Evolutionary conservation across 2,329 filamentous ascomycete genomes (phyloP).

Genomic region (Cryphonectria naterciae): DNA sequence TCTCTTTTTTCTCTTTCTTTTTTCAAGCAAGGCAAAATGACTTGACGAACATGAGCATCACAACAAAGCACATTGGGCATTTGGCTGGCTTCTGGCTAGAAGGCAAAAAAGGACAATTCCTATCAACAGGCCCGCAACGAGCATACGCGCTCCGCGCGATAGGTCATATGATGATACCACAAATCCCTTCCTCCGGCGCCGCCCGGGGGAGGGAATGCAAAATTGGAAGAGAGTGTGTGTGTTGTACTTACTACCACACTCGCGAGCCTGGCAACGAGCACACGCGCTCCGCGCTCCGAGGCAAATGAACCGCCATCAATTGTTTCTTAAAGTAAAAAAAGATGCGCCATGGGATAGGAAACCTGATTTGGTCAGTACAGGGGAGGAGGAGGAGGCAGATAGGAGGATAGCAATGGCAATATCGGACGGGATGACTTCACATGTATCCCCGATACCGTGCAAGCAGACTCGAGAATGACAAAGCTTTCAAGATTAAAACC

Average conservation of each 20-base stretch:
- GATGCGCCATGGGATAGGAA: conserved; percentile 17
- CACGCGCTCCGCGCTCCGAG: conserved; percentile 30
- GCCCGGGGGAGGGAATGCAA: conserved; percentile 12
- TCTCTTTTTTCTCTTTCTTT: not conserved
- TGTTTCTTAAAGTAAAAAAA: not conserved
- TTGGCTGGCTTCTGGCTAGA: conserved; percentile 19
- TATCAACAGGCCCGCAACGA: conserved; percentile 30
- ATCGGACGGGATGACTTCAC: not conserved
- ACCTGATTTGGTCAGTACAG: conserved; percentile 6
- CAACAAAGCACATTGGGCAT: conserved; percentile 15
- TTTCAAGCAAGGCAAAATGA: conserved; percentile 3
- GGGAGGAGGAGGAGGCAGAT: not conserved
- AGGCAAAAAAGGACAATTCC: conserved; percentile 19
- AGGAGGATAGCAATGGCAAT: conserved; percentile 5
- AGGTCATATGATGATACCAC: conserved; percentile 30
- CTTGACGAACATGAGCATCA: conserved; percentile 18
- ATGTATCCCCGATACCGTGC: conserved; percentile 2
- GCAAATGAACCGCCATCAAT: conserved; percentile 25
- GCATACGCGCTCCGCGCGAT: conserved; percentile 31
- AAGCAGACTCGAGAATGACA: conserved; percentile 14
- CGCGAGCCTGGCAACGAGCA: conserved; percentile 30
- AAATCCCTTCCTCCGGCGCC: not conserved
- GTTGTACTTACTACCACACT: conserved; percentile 20
- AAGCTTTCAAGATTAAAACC: not conserved
- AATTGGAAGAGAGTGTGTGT: not conserved